Evolutionary conservation across 345 rosid species (phyloP).

Genomic region (Dovyalis caffra): DNA sequence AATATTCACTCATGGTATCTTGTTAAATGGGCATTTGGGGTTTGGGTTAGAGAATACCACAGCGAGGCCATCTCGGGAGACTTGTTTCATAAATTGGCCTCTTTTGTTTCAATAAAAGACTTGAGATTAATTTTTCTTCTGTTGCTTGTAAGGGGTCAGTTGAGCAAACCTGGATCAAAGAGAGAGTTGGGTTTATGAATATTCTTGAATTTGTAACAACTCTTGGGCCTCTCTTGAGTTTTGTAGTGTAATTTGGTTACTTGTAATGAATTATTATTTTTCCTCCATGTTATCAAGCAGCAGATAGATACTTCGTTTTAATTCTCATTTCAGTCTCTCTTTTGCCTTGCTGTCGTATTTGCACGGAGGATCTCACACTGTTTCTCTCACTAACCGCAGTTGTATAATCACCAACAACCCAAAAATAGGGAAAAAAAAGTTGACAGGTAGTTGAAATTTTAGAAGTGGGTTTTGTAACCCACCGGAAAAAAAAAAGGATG

Average conservation of each 20-base stretch:
- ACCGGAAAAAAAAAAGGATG: too few species aligned
- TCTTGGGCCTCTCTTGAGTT: conserved; percentile 22
- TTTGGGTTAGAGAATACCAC: conserved; percentile 19
- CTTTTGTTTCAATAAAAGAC: conserved; percentile 37
- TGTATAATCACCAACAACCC: background rate
- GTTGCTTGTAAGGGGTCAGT: conserved; percentile 22
- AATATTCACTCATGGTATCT: background rate
- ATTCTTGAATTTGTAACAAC: conserved; percentile 22
- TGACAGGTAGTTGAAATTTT: background rate
- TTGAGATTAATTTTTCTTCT: conserved; percentile 19
- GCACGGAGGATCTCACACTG: background rate
- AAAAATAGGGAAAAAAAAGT: background rate
- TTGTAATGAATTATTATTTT: conserved; percentile 5
- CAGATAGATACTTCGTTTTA: background rate
- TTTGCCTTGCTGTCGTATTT: background rate
- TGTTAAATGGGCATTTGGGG: background rate
- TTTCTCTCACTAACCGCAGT: too few species aligned
- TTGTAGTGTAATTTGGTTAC: conserved; percentile 24
- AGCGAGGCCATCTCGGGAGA: conserved; percentile 16
- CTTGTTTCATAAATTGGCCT: conserved; percentile 17
- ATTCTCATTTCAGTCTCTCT: background rate
- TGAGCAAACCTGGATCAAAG: conserved; percentile 25
- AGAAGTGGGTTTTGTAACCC: too few species aligned
- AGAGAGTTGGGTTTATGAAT: conserved; percentile 14
- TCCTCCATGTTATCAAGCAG: background rate